Percentiles rank a stretch among this genome's conserved stretches.
phyloP scores from a whole-genome alignment of 371 early-diverging fungal genomes.

The Zychaea mexicana region DNA sequence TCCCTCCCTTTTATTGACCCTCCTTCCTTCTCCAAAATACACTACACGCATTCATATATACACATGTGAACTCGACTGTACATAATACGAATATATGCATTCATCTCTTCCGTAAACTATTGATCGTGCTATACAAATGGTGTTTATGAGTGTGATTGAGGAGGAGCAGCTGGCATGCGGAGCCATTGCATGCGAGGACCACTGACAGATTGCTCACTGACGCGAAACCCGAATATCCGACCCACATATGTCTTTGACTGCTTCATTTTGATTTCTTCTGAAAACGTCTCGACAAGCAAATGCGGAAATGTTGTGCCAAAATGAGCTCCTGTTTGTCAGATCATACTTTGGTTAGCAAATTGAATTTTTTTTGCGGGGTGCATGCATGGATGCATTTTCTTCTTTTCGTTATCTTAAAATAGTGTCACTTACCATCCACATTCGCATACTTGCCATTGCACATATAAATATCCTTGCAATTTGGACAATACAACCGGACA shows the following conservation, averaged over 20 bases:
- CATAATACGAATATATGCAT: too few relatives aligned
- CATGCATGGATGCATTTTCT: too few relatives aligned
- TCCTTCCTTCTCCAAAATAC: not conserved
- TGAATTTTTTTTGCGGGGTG: slow-evolving; percentile 22
- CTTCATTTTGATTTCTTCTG: slow-evolving; percentile 62
- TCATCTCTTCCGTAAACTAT: too few relatives aligned
- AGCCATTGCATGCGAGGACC: slow-evolving; percentile 84
- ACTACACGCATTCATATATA: not conserved
- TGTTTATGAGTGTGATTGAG: not conserved
- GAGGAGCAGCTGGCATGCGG: slow-evolving; percentile 48
- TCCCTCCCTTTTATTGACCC: too few relatives aligned
- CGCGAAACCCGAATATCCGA: slow-evolving; percentile 82
- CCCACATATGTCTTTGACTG: slow-evolving; percentile 63
- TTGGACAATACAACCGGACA: slow-evolving; percentile 81
- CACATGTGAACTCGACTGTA: too few relatives aligned
- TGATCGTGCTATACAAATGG: too few relatives aligned
- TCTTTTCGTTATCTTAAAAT: too few relatives aligned
- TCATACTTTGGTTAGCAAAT: too few relatives aligned
- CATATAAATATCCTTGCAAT: slow-evolving; percentile 86
- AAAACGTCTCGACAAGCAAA: slow-evolving; percentile 84
- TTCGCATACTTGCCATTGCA: slow-evolving; percentile 64
- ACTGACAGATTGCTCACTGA: slow-evolving; percentile 54
- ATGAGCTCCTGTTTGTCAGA: too few relatives aligned
- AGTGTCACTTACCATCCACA: slow-evolving; percentile 86
- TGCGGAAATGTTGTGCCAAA: slow-evolving; percentile 97